Conservation (phyloP, 805 yeast species). For the Nakazawaea molendinolei region DNA sequence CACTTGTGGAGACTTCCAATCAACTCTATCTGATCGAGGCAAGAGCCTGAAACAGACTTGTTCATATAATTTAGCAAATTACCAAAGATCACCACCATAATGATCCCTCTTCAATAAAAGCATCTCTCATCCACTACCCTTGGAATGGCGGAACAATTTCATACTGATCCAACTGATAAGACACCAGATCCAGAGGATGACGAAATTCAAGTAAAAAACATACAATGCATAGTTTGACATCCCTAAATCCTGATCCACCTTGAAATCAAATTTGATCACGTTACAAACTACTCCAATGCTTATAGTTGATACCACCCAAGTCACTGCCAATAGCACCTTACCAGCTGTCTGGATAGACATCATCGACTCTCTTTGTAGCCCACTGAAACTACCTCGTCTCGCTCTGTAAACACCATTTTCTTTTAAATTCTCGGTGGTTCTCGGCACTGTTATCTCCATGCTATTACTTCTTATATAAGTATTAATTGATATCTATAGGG, state of each 20-base stretch:
- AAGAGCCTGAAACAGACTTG: too few species aligned
- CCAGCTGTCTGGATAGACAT: conserved; percentile 16
- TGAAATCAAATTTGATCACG: conserved; percentile 23
- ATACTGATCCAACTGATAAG: conserved; percentile 71
- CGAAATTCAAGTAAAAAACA: conserved; percentile 24
- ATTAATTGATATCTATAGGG: neutral
- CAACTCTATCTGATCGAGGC: too few species aligned
- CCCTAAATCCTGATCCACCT: conserved; percentile 1
- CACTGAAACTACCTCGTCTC: conserved; percentile 1
- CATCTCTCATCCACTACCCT: conserved; percentile 39
- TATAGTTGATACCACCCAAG: conserved; percentile 21
- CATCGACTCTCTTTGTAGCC: too few species aligned
- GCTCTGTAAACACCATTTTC: conserved; percentile 1
- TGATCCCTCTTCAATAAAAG: neutral
- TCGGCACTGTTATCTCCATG: neutral
- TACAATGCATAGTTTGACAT: conserved; percentile 24
- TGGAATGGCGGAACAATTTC: conserved; percentile 75
- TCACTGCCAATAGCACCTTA: conserved; percentile 17
- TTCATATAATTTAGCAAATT: too few species aligned
- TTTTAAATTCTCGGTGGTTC: neutral
- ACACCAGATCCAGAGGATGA: conserved; percentile 60
- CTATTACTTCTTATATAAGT: neutral
- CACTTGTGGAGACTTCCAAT: too few species aligned
- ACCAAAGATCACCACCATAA: too few species aligned
- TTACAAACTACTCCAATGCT: conserved; percentile 24